Percentiles rank a stretch among this genome's conserved stretches.
These are phyloP conservation scores for Ogataea corticis DNA, from an alignment of 805 yeast species.

Conservation along the genomic window DNA sequence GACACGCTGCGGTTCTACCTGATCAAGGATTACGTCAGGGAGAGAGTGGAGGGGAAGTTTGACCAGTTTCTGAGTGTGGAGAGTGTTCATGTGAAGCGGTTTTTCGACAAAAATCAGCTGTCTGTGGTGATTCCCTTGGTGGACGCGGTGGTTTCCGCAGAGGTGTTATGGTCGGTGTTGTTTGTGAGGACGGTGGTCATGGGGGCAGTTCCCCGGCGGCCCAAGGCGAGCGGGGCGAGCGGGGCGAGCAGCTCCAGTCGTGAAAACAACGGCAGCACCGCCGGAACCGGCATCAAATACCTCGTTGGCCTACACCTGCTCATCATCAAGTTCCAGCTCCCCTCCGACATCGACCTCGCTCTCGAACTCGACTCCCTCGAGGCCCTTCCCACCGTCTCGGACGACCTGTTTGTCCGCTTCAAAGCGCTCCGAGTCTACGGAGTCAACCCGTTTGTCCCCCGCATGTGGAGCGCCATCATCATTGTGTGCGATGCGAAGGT, in stretches of 20 bases:
- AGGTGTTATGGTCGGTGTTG: conserved; percentile 32
- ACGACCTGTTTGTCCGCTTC: conserved; percentile 19
- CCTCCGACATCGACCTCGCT: conserved; percentile 29
- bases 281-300: conserved; percentile 13
- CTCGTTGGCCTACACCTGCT: conserved; percentile 25
- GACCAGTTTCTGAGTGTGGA: conserved; percentile 15
- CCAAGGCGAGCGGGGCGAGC: no score
- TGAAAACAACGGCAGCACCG: no score
- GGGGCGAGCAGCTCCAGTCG: no score
- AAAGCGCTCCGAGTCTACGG: conserved; percentile 32
- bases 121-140: conserved; percentile 27
- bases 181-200: conserved; percentile 25
- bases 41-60: conserved; percentile 9
- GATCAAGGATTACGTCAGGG: conserved; percentile 25
- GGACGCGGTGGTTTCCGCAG: conserved; percentile 30
- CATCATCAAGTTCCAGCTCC: conserved; percentile 28
- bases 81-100: conserved; percentile 18
- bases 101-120: conserved; percentile 15
- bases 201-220: conserved; percentile 13
- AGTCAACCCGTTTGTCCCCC: conserved; percentile 25
- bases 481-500: conserved; percentile 22
- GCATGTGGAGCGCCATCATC: conserved; percentile 31
- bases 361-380: conserved; percentile 32
- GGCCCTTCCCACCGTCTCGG: conserved; percentile 19
- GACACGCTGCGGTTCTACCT: conserved; percentile 11